Evolutionary conservation across 2,329 filamentous ascomycete genomes (phyloP), one percentile per base, ranked within the genome.

Genomic region (Botrytis deweyae): DNA sequence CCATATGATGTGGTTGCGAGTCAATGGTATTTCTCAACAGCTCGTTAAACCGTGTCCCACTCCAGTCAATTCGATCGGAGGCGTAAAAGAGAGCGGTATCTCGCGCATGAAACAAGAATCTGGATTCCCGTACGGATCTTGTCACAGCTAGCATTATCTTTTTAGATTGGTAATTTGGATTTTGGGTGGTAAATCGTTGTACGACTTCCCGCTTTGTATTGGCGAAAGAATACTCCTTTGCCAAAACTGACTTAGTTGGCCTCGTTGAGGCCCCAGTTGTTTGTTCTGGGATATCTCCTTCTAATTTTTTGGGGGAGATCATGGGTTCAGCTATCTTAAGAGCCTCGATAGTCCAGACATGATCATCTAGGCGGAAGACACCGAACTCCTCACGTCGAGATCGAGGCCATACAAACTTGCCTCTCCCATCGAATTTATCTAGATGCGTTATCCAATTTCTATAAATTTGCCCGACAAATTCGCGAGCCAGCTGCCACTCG

Each of bases 231-330:
- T 55, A n/a, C 25, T 55, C 3, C 4, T 55, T 55, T 7, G 3
- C 12, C 6, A n/a, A 7, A 55, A 1, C 0, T n/a, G 12, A 7
- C 25, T 2, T 55, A 3, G 12, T 5, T 7, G 1, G 25, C 49
- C 49, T 52, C 25, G 12, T 8, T n/a, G 25, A 12, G 0, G 12
- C 25, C 6, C 10, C 6, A n/a, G 3, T 52, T 0, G 12, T 7
- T 3, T 14, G 49, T 52, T 52, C 49, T 3, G 12, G 5, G 25
- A n/a, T 6, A n/a, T 2, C 12, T 52, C 10, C 2, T 14, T n/a
- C 4, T 14, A 12, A 14, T 7, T 6, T 0, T 14, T n/a, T 16
- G 4, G 10, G 14, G 14, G 5, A 55, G 4, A 55, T 16, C 5
- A n/a, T 55, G 25, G 14, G 1, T 55, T n/a, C 49, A 14, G 49